These are phyloP conservation scores for Beauveria sp. DNA, from an alignment of 2,329 filamentous ascomycete species.

Conservation along the genomic window DNA sequence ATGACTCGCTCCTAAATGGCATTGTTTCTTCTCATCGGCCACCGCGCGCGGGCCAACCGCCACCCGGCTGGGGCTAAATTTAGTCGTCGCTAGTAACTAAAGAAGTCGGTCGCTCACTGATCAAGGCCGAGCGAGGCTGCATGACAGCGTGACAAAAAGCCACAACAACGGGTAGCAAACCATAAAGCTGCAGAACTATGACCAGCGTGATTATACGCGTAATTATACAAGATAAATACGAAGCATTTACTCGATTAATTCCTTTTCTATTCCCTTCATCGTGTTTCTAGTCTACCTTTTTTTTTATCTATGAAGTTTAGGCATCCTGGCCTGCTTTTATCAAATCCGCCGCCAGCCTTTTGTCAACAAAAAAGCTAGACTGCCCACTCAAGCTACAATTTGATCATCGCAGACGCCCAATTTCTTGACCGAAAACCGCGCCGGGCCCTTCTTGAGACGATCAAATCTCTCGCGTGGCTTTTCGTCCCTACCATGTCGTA, in stretches of 20 bases:
- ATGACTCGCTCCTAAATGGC: background rate
- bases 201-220: no score
- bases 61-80: background rate
- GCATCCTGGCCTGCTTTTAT: no score
- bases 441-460: background rate
- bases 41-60: background rate
- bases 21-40: background rate
- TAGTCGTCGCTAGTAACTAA: no score
- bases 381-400: background rate
- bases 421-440: background rate
- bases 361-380: background rate
- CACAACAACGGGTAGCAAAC: no score
- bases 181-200: no score
- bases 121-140: no score
- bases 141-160: no score
- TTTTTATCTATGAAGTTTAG: background rate
- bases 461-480: background rate
- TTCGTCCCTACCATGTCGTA: conserved; percentile 65
- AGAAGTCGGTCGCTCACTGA: no score
- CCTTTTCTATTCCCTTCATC: background rate
- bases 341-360: no score
- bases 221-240: no score
- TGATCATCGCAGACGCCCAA: background rate
- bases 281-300: background rate
- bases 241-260: background rate